Evolutionary conservation across 139 green algal genomes (phyloP).

Genomic region (Closterium sp.): DNA sequence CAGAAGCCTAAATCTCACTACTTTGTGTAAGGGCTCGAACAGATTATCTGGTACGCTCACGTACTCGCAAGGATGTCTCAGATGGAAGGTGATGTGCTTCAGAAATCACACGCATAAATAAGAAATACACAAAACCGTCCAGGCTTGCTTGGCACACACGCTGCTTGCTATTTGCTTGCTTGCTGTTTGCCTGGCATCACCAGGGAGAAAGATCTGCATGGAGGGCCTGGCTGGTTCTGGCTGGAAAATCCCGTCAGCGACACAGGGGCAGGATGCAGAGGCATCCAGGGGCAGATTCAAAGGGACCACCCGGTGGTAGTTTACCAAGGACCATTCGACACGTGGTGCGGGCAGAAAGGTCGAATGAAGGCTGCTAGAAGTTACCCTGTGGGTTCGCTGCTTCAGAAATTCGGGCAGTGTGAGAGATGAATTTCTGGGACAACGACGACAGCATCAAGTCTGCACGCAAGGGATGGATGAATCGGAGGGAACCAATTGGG

Average conservation of each 20-base stretch:
- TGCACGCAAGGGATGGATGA: background rate
- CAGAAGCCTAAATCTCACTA: too few species aligned
- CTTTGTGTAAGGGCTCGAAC: too few species aligned
- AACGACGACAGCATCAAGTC: background rate
- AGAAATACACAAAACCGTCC: too few species aligned
- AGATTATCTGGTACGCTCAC: too few species aligned
- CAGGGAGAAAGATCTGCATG: too few species aligned
- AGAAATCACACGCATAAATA: too few species aligned
- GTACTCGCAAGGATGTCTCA: too few species aligned
- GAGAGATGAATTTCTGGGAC: background rate
- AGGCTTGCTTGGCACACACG: too few species aligned
- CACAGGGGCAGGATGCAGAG: background rate
- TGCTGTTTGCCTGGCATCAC: too few species aligned
- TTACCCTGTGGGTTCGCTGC: background rate
- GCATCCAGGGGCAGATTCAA: background rate
- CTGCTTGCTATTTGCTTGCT: too few species aligned
- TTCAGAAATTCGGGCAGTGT: background rate
- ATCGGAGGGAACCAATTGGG: background rate
- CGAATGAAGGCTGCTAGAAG: background rate
- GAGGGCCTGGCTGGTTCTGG: background rate
- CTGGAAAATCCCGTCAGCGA: background rate
- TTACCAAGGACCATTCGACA: background rate
- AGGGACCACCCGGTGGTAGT: background rate
- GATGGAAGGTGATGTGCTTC: too few species aligned
- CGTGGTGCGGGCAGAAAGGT: background rate